Evolutionary conservation across 176 grass and related monocot species (phyloP), one percentile per base, ranked within the genome.

Genomic region (Zizania latifolia): DNA sequence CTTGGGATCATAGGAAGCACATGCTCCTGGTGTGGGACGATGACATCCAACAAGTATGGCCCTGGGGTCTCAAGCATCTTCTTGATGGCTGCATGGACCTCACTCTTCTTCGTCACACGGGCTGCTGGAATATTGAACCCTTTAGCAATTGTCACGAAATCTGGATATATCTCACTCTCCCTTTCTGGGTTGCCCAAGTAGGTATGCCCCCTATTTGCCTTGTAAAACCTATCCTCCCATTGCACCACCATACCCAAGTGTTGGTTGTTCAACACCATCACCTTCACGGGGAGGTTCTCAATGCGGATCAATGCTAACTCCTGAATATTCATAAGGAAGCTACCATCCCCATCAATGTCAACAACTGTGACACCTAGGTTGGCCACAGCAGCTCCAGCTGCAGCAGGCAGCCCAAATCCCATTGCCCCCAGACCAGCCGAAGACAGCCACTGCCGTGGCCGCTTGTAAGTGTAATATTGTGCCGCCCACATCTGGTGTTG

Each of bases 401-500:
- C 95, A 59, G 95, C 91, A 3, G 95, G 95, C 33, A 99, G 79
- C 45, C 95, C 91, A 50, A 98, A 98, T 51, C 95, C 95, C 95
- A 98, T 94, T 62, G 94, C 91, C 0, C 94, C 91, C 53, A 98
- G 81, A 27, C 94, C 91, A 6, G 84, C 30, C 0, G 91, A 93
- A 40, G 95, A 83, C 36, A 98, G 75, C 95, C 89, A 94, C 32
- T 86, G 95, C 16, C 92, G 78, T 33, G 91, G 84, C 21, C 81
- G 63, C 75, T 90, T 92, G 68, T 94, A 92, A 8, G 77, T 86
- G 83, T 94, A 94, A 58, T 90, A 98, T 54, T 98, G 91, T 13
- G 94, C 94, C 0, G 94, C 95, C 91, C 94, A 98, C 94, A 98
- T 98, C 82, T 94, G 94, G 68, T 92, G 91, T 68, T 98, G 91